Base-by-base conservation (phyloP, 305 asterid genomes). In the Fraxinus velutina region DNA sequence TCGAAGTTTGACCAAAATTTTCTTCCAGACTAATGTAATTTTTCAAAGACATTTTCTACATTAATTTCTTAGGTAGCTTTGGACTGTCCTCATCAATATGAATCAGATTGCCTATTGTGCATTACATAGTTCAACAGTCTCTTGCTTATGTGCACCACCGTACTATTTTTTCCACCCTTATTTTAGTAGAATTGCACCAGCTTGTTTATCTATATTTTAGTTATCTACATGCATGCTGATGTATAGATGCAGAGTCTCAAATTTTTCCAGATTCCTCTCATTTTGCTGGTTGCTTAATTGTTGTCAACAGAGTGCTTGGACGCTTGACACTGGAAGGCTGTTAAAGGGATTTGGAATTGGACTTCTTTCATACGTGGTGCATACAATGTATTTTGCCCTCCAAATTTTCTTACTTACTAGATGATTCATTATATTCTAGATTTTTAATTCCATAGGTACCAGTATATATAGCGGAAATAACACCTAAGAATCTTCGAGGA, bases 401-500 rank as follows among this genome's bases (percentile, higher is more conserved):
- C 72, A 34, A 76, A 24, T 47, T 83, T 36, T 22, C 68, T 19
- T 30, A 17, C 4, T 2, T 75, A 30, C 57, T 75, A n/a, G 75
- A 78, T 33, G 50, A 73, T 64, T 57, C 9, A 13, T 78, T 57
- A 75, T 4, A 29, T 78, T 82, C 83, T 72, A 75, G 80, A 76
- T 83, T 84, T 75, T 76, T 77, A 37, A 88, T 82, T 83, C 74
- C 32, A 78, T 76, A 94, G 97, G 97, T 94, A 78, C 98, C 97
- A 32, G 88, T 94, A 75, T 94, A 93, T 86, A 86, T 94, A 86
- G 98, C 98, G 21, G 97, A 94, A 89, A 89, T 93, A 88, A 86
- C 98, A 5, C 98, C 97, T 17, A 90, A 90, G 92, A 89, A 92
- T 85, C 92, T 92, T 80, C 90, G 97, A 79, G 98, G 97, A 64